phyloP scores from a whole-genome alignment of 192 early-diverging fungal genomes.

The Podila horticola region DNA sequence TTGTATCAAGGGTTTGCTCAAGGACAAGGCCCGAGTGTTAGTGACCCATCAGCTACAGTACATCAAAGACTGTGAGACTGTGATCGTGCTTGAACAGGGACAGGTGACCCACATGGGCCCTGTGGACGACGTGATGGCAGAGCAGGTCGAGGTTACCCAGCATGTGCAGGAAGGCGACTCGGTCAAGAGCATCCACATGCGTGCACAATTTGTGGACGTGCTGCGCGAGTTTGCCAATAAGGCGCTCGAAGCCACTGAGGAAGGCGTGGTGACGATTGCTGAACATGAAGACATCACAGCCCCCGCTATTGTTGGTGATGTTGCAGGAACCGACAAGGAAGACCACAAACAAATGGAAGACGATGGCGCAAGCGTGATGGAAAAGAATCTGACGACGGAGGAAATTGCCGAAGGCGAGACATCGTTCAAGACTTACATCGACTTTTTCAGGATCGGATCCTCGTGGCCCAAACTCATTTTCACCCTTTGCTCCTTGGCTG shows the following conservation, averaged over 20 bases:
- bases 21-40: conserved; percentile 67
- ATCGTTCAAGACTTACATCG: conserved; percentile 37
- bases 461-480: conserved; percentile 18
- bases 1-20: conserved; percentile 60
- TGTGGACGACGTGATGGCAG: conserved; percentile 41
- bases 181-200: conserved; percentile 33
- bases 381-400: conserved; percentile 48
- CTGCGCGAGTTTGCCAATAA: conserved; percentile 52
- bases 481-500: conserved; percentile 23
- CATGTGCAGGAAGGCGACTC: conserved; percentile 28
- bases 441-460: conserved; percentile 53
- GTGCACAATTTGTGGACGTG: conserved; percentile 46
- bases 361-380: conserved; percentile 14
- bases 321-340: conserved; percentile 15
- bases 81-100: conserved; percentile 66
- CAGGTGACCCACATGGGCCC: conserved; percentile 41
- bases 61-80: conserved; percentile 58
- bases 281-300: neutral
- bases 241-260: conserved; percentile 23
- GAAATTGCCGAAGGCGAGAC: conserved; percentile 49
- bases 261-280: conserved; percentile 4
- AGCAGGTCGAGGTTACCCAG: conserved; percentile 38
- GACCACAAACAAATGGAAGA: neutral
- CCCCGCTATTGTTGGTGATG: neutral
- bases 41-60: conserved; percentile 74